phyloP scores from a whole-genome alignment of 176 grass and related monocot genomes.

The Calamus simplicifolius region DNA sequence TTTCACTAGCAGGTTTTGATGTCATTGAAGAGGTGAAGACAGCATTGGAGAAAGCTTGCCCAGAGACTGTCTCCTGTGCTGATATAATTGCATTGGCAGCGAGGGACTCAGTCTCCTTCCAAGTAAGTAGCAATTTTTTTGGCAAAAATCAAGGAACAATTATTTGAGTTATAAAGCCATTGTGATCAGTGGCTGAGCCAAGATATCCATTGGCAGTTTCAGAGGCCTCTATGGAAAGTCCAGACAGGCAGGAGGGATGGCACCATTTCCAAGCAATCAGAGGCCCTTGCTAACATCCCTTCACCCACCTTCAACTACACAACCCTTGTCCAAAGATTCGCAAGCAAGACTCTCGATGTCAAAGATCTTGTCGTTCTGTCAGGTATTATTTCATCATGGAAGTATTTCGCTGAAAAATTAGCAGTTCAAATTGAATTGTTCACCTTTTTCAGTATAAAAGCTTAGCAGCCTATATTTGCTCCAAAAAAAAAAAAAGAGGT shows the following conservation, averaged over 20 bases:
- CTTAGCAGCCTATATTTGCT: no score
- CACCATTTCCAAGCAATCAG: conserved; percentile 25
- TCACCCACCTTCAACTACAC: conserved; percentile 32
- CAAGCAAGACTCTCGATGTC: conserved; percentile 30
- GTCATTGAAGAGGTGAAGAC: conserved; percentile 61
- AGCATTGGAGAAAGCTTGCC: conserved; percentile 56
- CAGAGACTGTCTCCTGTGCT: conserved; percentile 41
- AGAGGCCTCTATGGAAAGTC: conserved; percentile 38
- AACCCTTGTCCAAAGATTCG: conserved; percentile 22
- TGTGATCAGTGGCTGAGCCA: background rate
- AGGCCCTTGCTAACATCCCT: conserved; percentile 29
- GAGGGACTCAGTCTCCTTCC: conserved; percentile 50
- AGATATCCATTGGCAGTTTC: conserved; percentile 20
- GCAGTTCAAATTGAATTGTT: no score
- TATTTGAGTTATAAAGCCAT: background rate
- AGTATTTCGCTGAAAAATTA: no score
- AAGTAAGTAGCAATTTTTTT: background rate
- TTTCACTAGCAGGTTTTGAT: conserved; percentile 53
- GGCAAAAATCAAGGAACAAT: no score
- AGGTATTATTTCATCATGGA: conserved; percentile 9
- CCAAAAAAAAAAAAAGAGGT: no score
- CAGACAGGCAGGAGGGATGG: conserved; percentile 54
- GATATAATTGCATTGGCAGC: conserved; percentile 63
- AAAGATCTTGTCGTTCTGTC: conserved; percentile 70
- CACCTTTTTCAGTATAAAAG: no score